A percentile compares a stretch with the other conserved stretches of the same genome.
Conservation (phyloP, 805 yeast genomes). For the Wickerhamomyces strasburgensis region DNA sequence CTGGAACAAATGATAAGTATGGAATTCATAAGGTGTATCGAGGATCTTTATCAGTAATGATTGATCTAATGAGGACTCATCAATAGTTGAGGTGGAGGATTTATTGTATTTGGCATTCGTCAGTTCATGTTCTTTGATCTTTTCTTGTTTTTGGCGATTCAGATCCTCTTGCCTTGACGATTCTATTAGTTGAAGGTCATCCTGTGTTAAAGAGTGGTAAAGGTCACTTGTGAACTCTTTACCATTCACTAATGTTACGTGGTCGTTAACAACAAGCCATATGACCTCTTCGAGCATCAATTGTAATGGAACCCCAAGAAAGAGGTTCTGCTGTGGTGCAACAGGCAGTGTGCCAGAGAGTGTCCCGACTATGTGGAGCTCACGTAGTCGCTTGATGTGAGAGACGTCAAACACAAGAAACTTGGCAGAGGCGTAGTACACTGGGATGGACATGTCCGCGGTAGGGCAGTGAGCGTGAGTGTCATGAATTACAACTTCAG, state of each 20-base stretch:
- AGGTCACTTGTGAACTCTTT: conserved; percentile 26
- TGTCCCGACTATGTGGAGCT: conserved; percentile 67
- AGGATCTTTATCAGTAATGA: conserved; percentile 16
- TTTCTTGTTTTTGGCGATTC: conserved; percentile 5
- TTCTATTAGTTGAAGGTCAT: conserved; percentile 16
- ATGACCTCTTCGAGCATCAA: conserved; percentile 68
- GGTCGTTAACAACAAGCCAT: conserved; percentile 48
- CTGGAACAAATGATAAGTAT: conserved; percentile 12
- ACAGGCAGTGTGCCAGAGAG: conserved; percentile 78
- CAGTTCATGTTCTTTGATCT: conserved; percentile 5
- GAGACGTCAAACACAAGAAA: conserved; percentile 58
- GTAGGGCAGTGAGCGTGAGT: no score
- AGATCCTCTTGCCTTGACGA: conserved; percentile 4
- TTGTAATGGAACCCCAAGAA: conserved; percentile 77
- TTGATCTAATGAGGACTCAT: conserved; percentile 11
- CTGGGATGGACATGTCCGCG: conserved; percentile 27
- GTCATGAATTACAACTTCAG: no score
- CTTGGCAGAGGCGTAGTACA: conserved; percentile 32
- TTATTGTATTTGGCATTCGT: conserved; percentile 5
- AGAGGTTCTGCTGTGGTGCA: conserved; percentile 92
- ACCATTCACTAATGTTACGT: conserved; percentile 41
- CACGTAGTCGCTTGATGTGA: conserved; percentile 50
- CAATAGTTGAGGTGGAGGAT: conserved; percentile 1
- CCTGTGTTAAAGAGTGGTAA: conserved; percentile 8
- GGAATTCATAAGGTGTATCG: conserved; percentile 15